Conservation (phyloP, 1,139 yeast genomes). For the Geotrichum candidum region DNA sequence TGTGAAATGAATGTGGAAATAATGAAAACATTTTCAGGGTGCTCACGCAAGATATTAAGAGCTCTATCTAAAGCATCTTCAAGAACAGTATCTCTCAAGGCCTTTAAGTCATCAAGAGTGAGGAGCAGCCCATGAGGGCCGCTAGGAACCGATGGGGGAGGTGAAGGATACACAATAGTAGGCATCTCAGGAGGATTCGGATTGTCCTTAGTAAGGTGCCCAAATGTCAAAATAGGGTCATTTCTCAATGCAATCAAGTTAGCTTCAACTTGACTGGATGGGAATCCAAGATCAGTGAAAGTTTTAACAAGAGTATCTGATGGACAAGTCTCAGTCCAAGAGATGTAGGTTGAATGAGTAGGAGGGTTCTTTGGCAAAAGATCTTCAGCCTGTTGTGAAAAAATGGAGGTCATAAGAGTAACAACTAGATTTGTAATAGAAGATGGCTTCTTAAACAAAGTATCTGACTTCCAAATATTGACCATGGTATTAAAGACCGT, state of each 20-base stretch:
- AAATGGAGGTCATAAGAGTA: slow-evolving; percentile 24
- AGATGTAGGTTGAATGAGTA: slow-evolving; percentile 24
- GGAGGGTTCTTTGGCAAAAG: slow-evolving; percentile 5
- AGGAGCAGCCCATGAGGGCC: slow-evolving; percentile 29
- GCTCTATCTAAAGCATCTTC: slow-evolving; percentile 43
- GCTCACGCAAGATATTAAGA: slow-evolving; percentile 45
- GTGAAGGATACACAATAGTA: slow-evolving; percentile 15
- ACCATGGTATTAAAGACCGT: slow-evolving; percentile 23
- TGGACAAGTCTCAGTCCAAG: slow-evolving; percentile 46
- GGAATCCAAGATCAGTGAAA: slow-evolving; percentile 42
- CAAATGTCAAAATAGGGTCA: slow-evolving; percentile 2
- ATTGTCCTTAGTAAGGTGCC: background rate
- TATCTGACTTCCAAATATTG: slow-evolving; percentile 29
- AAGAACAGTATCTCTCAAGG: slow-evolving; percentile 35
- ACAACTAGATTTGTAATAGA: slow-evolving; percentile 24
- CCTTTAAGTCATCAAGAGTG: slow-evolving; percentile 41
- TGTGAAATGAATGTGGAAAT: slow-evolving; percentile 46
- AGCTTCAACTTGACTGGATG: slow-evolving; percentile 34
- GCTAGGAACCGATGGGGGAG: slow-evolving; percentile 27
- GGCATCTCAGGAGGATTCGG: background rate
- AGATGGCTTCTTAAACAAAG: slow-evolving; percentile 22
- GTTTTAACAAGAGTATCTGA: slow-evolving; percentile 48
- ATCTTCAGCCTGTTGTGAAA: slow-evolving; percentile 24
- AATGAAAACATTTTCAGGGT: slow-evolving; percentile 46
- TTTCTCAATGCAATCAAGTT: background rate